Percentiles rank a stretch among this genome's conserved stretches.
These are phyloP conservation scores for Larix sibirica DNA, from an alignment of 83 land plant species.

Conservation along the genomic window DNA sequence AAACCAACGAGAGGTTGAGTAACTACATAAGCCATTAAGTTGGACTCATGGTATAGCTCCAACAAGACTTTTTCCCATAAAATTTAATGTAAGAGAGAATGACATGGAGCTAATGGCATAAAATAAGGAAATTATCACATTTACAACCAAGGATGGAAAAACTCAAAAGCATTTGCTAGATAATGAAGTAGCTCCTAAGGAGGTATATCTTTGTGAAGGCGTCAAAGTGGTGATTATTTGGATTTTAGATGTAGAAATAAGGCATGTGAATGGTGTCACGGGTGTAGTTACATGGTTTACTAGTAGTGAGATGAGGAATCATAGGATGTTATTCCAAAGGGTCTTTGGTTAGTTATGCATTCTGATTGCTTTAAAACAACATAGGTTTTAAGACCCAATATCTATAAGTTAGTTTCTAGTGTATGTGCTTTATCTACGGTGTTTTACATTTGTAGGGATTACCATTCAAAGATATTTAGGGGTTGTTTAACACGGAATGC, in stretches of 20 bases:
- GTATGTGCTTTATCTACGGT: too few species aligned
- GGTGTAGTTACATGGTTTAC: conserved; percentile 47
- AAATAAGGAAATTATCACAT: conserved; percentile 14
- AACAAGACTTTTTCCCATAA: conserved; percentile 37
- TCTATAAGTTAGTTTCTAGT: too few species aligned
- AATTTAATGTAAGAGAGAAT: conserved; percentile 30
- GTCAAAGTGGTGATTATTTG: conserved; percentile 52
- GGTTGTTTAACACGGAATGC: too few species aligned
- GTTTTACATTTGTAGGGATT: too few species aligned
- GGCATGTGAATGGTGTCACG: conserved; percentile 53
- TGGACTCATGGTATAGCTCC: conserved; percentile 27
- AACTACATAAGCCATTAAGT: conserved; percentile 20
- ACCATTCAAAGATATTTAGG: too few species aligned
- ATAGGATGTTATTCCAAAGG: conserved; percentile 24
- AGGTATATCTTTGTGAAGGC: conserved; percentile 36
- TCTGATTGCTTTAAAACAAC: conserved; percentile 31
- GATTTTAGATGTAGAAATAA: conserved; percentile 36
- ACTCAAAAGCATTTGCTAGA: conserved; percentile 22
- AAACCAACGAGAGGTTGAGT: conserved; percentile 23
- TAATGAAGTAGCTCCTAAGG: conserved; percentile 25
- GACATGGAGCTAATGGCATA: conserved; percentile 35
- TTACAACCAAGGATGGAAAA: conserved; percentile 29
- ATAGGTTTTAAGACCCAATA: conserved; percentile 26
- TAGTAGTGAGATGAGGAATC: conserved; percentile 20
- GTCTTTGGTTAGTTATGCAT: conserved; percentile 40